Evolutionary conservation across 2,329 filamentous ascomycete genomes (phyloP).

Genomic region (Cercospora sp.): DNA sequence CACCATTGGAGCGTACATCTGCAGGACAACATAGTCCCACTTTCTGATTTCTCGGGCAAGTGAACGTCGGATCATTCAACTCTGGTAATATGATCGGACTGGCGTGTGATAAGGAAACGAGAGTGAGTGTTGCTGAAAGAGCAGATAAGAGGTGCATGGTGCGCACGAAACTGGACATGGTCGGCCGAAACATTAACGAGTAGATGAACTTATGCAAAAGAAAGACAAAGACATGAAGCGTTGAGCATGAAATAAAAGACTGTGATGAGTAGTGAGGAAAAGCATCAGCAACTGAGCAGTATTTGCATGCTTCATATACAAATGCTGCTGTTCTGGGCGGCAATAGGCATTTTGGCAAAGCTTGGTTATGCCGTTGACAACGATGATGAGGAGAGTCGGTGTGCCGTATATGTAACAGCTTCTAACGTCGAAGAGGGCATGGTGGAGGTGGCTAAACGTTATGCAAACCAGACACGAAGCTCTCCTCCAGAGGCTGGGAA

Average conservation of each 20-base stretch:
- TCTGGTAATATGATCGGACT: background rate
- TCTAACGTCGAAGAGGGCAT: constrained; percentile 3
- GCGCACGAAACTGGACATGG: background rate
- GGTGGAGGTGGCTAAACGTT: background rate
- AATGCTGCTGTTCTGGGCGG: background rate
- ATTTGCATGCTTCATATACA: constrained; percentile 1
- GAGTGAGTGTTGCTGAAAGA: background rate
- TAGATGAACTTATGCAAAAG: background rate
- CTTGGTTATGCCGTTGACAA: constrained; percentile 6
- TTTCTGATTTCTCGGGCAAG: background rate
- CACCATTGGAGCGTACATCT: background rate
- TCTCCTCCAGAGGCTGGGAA: background rate
- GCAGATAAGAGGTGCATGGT: background rate
- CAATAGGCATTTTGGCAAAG: background rate
- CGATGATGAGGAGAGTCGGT: constrained; percentile 2
- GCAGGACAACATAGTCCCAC: background rate
- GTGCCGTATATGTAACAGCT: constrained; percentile 1
- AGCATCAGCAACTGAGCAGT: background rate
- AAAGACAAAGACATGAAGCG: background rate
- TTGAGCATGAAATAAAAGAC: background rate
- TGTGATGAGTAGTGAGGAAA: background rate
- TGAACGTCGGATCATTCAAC: background rate
- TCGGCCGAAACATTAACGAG: background rate
- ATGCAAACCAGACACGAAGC: background rate
- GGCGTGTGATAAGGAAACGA: background rate